A percentile compares a stretch with the other conserved stretches of the same genome.
Conservation (phyloP, 2,329 filamentous ascomycete genomes). For the Aspergillus viridinutans region DNA sequence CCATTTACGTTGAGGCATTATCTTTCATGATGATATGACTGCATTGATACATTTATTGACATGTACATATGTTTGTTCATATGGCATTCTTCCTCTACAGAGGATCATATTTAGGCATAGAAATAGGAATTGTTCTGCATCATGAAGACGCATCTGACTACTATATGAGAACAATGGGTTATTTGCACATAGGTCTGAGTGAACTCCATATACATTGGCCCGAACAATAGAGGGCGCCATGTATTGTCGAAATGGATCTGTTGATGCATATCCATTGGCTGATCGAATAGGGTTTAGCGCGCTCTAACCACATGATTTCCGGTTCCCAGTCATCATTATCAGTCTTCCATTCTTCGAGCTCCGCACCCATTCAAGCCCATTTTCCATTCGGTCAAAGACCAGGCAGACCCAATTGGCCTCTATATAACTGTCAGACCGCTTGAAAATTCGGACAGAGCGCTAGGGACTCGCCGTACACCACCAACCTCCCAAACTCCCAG, state of each 20-base stretch:
- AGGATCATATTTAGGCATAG: neutral
- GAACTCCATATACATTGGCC: neutral
- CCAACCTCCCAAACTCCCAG: neutral
- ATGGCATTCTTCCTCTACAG: neutral
- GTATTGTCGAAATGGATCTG: neutral
- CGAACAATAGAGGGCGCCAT: too few species aligned
- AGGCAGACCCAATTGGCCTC: neutral
- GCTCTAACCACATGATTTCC: neutral
- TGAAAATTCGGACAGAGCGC: neutral
- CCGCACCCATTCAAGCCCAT: neutral
- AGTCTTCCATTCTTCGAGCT: neutral
- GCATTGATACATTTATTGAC: neutral
- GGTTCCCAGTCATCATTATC: constrained; percentile 1
- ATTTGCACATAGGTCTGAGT: too few species aligned
- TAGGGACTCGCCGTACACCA: neutral
- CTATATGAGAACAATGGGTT: too few species aligned
- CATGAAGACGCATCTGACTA: neutral
- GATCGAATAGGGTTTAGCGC: neutral
- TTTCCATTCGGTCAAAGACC: neutral
- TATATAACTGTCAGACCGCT: neutral
- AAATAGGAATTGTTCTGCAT: neutral
- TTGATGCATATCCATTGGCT: neutral
- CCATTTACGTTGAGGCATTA: neutral
- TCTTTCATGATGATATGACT: neutral
- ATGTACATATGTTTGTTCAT: neutral